phyloP scores from a whole-genome alignment of 345 rosid species.

The Eucalyptus paniculata region DNA sequence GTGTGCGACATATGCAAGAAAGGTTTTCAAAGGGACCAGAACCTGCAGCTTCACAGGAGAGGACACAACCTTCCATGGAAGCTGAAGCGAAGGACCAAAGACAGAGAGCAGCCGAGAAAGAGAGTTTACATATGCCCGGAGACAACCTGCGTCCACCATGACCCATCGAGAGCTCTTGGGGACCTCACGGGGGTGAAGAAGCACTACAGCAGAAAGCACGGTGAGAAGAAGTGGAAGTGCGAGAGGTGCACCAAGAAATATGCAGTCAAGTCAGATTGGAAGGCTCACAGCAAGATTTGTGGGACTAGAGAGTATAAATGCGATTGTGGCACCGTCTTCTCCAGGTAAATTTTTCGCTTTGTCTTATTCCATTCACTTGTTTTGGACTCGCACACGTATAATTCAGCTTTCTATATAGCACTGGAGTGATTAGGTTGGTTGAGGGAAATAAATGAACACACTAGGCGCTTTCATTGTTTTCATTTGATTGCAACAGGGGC shows the following conservation, averaged over 20 bases:
- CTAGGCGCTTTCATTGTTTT: background rate
- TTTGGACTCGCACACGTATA: background rate
- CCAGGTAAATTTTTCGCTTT: constrained; percentile 11
- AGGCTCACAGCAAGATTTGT: constrained; percentile 38
- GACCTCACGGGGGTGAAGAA: constrained; percentile 39
- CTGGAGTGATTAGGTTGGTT: background rate
- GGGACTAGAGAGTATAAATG: constrained; percentile 40
- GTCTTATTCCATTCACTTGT: background rate
- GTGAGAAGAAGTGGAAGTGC: constrained; percentile 43
- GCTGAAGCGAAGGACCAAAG: background rate
- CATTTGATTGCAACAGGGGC: background rate
- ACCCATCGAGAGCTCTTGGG: constrained; percentile 30
- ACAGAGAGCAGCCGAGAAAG: constrained; percentile 8
- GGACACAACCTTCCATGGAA: background rate
- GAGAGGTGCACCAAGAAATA: constrained; percentile 42
- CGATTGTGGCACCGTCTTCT: constrained; percentile 36
- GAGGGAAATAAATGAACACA: background rate
- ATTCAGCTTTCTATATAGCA: background rate
- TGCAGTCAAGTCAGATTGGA: constrained; percentile 45
- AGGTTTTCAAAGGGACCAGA: background rate
- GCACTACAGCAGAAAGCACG: constrained; percentile 37
- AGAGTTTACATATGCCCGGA: constrained; percentile 39
- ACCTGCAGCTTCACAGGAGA: background rate
- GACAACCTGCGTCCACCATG: constrained; percentile 31
- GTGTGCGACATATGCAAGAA: background rate